phyloP scores from a whole-genome alignment of 352 stramenopile species.

The Phytophthora megakarya region DNA sequence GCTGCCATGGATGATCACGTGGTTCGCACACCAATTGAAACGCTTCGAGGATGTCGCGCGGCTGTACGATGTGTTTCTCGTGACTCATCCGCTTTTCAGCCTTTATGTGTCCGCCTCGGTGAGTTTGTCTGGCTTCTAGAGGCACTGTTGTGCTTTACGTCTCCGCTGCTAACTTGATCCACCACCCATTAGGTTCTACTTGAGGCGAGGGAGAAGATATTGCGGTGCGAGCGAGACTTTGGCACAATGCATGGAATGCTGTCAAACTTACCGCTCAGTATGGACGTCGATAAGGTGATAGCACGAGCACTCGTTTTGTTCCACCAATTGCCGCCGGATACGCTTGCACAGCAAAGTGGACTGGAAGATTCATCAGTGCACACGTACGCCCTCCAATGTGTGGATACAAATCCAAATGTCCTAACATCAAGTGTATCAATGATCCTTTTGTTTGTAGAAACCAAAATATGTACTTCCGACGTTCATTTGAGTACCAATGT shows the following conservation, averaged over 20 bases:
- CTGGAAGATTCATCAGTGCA: conserved; percentile 28
- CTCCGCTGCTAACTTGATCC: background rate
- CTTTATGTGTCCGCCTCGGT: conserved; percentile 90
- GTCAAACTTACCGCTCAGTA: conserved; percentile 72
- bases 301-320: conserved; percentile 55
- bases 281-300: conserved; percentile 75
- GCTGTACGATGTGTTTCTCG: conserved; percentile 94
- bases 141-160: background rate
- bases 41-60: conserved; percentile 88
- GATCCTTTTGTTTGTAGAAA: conserved; percentile 25
- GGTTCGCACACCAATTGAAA: conserved; percentile 93
- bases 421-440: background rate
- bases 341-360: conserved; percentile 40
- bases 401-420: background rate
- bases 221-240: conserved; percentile 80
- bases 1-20: conserved; percentile 94
- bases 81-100: conserved; percentile 91
- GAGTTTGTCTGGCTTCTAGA: background rate
- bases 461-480: conserved; percentile 40
- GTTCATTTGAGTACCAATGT: conserved; percentile 41
- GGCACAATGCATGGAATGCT: conserved; percentile 75
- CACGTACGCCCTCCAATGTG: too few species aligned
- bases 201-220: conserved; percentile 52
- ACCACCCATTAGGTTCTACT: conserved; percentile 47
- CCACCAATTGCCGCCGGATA: conserved; percentile 52